Percentiles rank a stretch among this genome's conserved stretches.
phyloP scores from a whole-genome alignment of 495 filamentous ascomycete species.

The Tetracladium marchalianum region DNA sequence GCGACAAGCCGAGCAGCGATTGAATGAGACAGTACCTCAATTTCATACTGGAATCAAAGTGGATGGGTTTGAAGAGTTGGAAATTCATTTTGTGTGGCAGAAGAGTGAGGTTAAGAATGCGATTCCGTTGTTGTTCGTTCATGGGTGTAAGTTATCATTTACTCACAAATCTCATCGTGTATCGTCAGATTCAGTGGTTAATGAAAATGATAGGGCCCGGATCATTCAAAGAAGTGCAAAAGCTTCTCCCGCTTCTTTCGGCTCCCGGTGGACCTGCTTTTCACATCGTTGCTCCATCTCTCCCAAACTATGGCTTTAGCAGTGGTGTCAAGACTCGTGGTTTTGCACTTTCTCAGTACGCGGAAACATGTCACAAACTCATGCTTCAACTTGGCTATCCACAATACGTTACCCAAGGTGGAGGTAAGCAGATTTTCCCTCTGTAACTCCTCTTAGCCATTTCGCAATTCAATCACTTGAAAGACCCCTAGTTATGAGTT shows the following conservation, averaged over 20 bases:
- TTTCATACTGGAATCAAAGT: conserved; percentile 40
- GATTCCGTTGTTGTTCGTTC: conserved; percentile 50
- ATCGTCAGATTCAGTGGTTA: not conserved
- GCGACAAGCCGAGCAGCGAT: conserved; percentile 37
- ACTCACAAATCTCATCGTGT: conserved; percentile 22
- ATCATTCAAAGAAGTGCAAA: conserved; percentile 57
- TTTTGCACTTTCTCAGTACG: conserved; percentile 52
- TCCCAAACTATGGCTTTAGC: conserved; percentile 61
- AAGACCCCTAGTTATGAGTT: too few relatives aligned
- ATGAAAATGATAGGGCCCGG: conserved; percentile 42
- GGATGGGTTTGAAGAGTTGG: conserved; percentile 37
- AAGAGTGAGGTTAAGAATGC: conserved; percentile 36
- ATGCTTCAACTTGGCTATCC: conserved; percentile 58
- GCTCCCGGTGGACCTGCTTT: conserved; percentile 40
- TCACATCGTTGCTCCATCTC: conserved; percentile 55
- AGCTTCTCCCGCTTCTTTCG: conserved; percentile 49
- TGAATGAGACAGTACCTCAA: conserved; percentile 45
- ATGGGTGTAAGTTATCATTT: conserved; percentile 41
- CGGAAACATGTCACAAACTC: conserved; percentile 49
- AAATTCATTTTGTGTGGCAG: conserved; percentile 47
- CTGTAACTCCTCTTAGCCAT: too few relatives aligned
- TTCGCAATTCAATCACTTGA: too few relatives aligned
- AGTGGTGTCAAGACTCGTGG: conserved; percentile 30
- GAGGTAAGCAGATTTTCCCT: conserved; percentile 15
- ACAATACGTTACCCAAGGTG: conserved; percentile 59